These are phyloP conservation scores for Kazachstania taianensis DNA, from an alignment of 805 yeast species.

Conservation along the genomic window DNA sequence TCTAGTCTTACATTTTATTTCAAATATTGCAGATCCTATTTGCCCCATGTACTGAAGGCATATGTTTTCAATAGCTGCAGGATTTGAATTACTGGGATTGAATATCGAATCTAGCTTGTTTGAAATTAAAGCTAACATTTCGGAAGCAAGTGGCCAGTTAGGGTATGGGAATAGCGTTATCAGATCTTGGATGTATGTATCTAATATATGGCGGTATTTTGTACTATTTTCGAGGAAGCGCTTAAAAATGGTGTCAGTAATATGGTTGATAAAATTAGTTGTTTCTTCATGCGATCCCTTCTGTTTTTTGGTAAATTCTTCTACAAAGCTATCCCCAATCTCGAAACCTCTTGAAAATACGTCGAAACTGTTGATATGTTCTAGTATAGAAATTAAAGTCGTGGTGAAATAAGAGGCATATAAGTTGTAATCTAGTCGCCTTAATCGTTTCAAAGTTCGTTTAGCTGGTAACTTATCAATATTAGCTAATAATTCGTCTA, in stretches of 20 bases:
- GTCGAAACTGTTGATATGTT: slow-evolving; percentile 14
- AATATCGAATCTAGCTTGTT: slow-evolving; percentile 34
- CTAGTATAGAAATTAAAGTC: slow-evolving; percentile 20
- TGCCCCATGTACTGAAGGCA: slow-evolving; percentile 52
- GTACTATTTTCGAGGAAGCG: slow-evolving; percentile 22
- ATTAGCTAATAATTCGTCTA: slow-evolving; percentile 48
- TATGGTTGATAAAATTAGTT: slow-evolving; percentile 14
- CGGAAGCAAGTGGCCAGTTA: slow-evolving; percentile 54
- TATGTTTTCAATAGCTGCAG: slow-evolving; percentile 38
- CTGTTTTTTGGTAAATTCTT: slow-evolving; percentile 2
- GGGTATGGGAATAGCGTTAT: slow-evolving; percentile 40
- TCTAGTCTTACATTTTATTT: slow-evolving; percentile 15
- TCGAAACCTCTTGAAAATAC: neutral
- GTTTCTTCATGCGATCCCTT: slow-evolving; percentile 4
- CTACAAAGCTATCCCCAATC: slow-evolving; percentile 1
- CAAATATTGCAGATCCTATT: slow-evolving; percentile 43
- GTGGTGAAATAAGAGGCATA: slow-evolving; percentile 24
- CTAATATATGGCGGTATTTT: slow-evolving; percentile 34
- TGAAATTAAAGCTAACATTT: slow-evolving; percentile 37
- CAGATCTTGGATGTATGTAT: slow-evolving; percentile 48
- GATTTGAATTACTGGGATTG: slow-evolving; percentile 29
- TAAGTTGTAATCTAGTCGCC: slow-evolving; percentile 9
- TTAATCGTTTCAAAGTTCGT: slow-evolving; percentile 27
- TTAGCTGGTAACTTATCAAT: slow-evolving; percentile 40
- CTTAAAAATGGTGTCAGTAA: slow-evolving; percentile 18